Base-by-base conservation (phyloP, 805 yeast genomes). In the Wickerhamiella cacticola region DNA sequence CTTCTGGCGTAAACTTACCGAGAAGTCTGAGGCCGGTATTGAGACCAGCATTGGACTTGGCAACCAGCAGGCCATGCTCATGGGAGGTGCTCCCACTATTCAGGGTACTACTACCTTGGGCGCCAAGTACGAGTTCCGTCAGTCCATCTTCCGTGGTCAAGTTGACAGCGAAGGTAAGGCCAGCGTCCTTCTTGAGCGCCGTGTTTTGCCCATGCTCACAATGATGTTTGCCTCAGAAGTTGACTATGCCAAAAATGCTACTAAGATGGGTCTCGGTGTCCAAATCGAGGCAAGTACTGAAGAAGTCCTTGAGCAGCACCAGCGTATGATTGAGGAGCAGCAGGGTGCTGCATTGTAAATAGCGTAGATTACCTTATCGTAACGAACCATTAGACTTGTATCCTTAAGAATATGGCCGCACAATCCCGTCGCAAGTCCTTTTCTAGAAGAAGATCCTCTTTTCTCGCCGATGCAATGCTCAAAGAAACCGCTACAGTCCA, bases 61-160 rank as follows among this genome's bases (percentile, higher is more conserved):
- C 41, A 52, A 52, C 48, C 56, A 51, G 50, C 79, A 79, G 63
- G 89, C 94, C 36, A 72, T 82, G 71, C 72, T 83, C 66, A 82
- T 89, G 62, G 78, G 83, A 54, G 88, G 89, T 52, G 76, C 79
- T 58, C 86, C 84, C 64, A 79, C 81, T 39, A 73, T 88, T 51
- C 96, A 89, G 63, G 97, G 95, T 62, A 75, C 76, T 60, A 88
- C 98, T 58, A 83, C 96, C 52, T 64, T 89, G 50, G 98, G 96
- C 69, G 95, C 95, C 60, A 92, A 89, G 71, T 89, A 89, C 69
- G 97, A 92, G 72, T 92, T 86, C 76, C 86, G 96, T 72, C 94
- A 86, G 69, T 81, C 94, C 50, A 80, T 86, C 48, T 87, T 87
- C 78, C 80, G 98, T 69, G 96, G 96, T 62, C 94, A 88, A 68